Evolutionary conservation across 305 asterid species (phyloP), one percentile per base, ranked within the genome.

Genomic region (Fraxinus velutina): DNA sequence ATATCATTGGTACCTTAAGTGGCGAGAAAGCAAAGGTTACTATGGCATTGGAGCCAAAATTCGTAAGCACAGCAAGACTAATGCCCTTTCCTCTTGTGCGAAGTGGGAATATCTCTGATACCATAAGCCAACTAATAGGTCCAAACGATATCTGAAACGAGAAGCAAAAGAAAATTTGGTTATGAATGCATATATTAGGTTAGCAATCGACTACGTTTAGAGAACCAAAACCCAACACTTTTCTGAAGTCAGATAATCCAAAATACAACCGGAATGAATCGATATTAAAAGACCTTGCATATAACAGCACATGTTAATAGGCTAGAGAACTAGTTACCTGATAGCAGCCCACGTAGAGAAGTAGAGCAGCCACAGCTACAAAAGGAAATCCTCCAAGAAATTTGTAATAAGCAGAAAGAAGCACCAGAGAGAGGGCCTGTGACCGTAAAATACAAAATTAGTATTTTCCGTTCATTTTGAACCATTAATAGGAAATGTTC

Each of bases 111-210:
- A 96, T 94, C 90, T 96, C 97, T 2, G 99, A 94, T 79, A 96
- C 99, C 99, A 96, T 96, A 15, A 96, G 97, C 99, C 99, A 94
- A 89, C 99, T 96, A 80, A 96, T 96, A 5, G 99, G 99, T 52
- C 99, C 99, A 84, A 96, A 96, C 68, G 99, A 96, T 85, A 96
- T 91, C 99, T 95, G 81, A 79, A 88, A 81, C 66, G 79, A 52
- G 79, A 84, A 5, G 47, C 5, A 73, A 79, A 36, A 82, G n/a
- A 55, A 30, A 75, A 73, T 76, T 74, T n/a, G 22, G 9, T 1
- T 4, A 52, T n/a, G 1, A n/a, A n/a, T 0, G 24, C 22, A 29
- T 77, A 83, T 77, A 76, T 66, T 42, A 71, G 57, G 44, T 21
- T 36, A 52, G 77, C 34, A 29, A 42, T 72, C 30, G 27, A 55